Conservation (phyloP, 129 eudicot species). For the Flaveria linearis region DNA sequence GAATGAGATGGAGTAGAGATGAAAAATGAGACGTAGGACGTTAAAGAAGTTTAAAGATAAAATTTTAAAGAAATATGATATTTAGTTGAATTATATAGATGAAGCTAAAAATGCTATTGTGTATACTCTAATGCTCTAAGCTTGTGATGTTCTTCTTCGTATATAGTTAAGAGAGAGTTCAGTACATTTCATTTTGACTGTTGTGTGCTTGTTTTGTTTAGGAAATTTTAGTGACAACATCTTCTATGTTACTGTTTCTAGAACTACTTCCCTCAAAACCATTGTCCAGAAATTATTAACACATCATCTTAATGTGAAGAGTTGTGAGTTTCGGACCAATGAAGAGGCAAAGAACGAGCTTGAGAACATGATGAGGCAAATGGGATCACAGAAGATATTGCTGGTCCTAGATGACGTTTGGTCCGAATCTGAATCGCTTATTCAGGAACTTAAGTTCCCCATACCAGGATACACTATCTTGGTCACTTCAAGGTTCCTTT, state of each 20-base stretch:
- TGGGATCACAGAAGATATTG: constrained; percentile 30
- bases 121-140: background rate
- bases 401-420: constrained; percentile 59
- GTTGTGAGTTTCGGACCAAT: constrained; percentile 32
- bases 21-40: no score
- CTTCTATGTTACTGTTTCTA: constrained; percentile 50
- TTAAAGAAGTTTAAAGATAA: no score
- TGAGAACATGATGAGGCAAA: constrained; percentile 25
- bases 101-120: no score
- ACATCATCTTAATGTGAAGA: constrained; percentile 14
- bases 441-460: constrained; percentile 31
- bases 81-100: no score
- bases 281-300: constrained; percentile 34
- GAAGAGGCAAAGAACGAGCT: constrained; percentile 50
- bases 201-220: constrained; percentile 18
- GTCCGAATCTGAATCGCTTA: constrained; percentile 40
- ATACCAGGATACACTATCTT: constrained; percentile 41
- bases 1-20: no score
- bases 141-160: background rate
- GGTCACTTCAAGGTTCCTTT: constrained; percentile 48
- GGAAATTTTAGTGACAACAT: constrained; percentile 42
- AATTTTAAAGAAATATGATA: no score
- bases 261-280: constrained; percentile 31
- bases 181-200: background rate
- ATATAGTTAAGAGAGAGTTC: background rate